Evolutionary conservation across 2,329 filamentous ascomycete species (phyloP).

Genomic region (Amphichorda felina): DNA sequence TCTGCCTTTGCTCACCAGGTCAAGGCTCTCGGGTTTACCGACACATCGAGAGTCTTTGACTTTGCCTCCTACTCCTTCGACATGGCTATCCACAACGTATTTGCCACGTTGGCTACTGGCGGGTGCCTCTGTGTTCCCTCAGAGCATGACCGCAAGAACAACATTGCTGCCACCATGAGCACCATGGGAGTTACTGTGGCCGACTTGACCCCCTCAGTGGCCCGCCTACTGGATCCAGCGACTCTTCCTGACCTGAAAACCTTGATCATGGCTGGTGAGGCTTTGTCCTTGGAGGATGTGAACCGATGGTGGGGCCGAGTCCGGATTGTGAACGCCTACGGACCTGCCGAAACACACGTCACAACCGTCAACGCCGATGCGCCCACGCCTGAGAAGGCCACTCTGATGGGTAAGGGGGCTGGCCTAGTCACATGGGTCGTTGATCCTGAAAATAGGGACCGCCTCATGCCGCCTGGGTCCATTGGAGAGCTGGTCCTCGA

Average conservation of each 20-base stretch:
- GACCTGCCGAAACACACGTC: neutral
- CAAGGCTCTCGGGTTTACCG: constrained; percentile 15
- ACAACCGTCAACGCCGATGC: neutral
- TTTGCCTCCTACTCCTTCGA: constrained; percentile 8
- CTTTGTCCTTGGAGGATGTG: constrained; percentile 29
- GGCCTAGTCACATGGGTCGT: constrained; percentile 21
- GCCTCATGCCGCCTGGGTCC: constrained; percentile 35
- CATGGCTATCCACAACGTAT: constrained; percentile 3
- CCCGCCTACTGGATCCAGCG: constrained; percentile 1
- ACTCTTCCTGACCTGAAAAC: neutral
- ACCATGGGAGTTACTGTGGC: neutral
- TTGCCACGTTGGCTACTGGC: constrained; percentile 4
- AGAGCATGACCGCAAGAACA: constrained; percentile 6
- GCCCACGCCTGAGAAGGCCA: constrained; percentile 1
- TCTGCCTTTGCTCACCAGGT: neutral
- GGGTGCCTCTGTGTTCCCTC: constrained; percentile 8
- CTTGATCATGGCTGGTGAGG: constrained; percentile 61
- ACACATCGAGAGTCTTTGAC: constrained; percentile 3
- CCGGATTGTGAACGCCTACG: constrained; percentile 4
- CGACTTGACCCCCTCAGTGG: constrained; percentile 5
- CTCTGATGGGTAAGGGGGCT: constrained; percentile 4
- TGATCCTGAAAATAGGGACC: constrained; percentile 15
- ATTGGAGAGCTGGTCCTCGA: constrained; percentile 30
- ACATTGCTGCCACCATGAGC: constrained; percentile 2
- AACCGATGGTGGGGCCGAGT: constrained; percentile 7